A percentile compares a stretch with the other conserved stretches of the same genome.
Evolutionary conservation across 208 protist species (phyloP).

Genomic region (Leishmania tropica): DNA sequence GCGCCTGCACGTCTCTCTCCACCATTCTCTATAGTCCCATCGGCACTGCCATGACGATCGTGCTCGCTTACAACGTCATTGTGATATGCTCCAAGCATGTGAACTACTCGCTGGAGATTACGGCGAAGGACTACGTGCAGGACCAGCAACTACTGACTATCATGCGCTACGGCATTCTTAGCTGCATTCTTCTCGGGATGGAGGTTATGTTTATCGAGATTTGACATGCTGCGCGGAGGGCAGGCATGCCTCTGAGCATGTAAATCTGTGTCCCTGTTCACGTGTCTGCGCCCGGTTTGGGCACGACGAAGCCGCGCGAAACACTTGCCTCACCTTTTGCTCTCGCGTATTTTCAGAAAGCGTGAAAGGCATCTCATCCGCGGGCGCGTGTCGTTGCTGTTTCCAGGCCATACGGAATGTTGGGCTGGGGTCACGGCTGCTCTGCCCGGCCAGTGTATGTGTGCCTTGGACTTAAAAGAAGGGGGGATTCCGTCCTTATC

Average conservation of each 20-base stretch:
- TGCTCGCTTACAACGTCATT: slow-evolving; percentile 89
- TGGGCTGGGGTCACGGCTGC: neutral
- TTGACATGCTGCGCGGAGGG: slow-evolving; percentile 21
- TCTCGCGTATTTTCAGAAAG: neutral
- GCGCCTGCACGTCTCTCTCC: slow-evolving; percentile 59
- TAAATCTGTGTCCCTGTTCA: neutral
- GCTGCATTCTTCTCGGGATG: slow-evolving; percentile 82
- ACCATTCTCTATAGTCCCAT: slow-evolving; percentile 81
- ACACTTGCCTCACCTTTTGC: neutral
- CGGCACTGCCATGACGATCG: slow-evolving; percentile 68
- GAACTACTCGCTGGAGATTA: slow-evolving; percentile 86
- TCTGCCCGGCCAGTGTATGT: neutral
- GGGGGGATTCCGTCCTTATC: neutral
- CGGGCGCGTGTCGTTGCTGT: neutral
- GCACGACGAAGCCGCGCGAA: neutral
- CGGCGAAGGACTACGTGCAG: slow-evolving; percentile 91
- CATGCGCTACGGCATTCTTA: slow-evolving; percentile 85
- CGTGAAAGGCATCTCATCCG: neutral
- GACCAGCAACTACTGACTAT: slow-evolving; percentile 85
- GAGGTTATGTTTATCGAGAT: slow-evolving; percentile 88
- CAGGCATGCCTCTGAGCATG: neutral
- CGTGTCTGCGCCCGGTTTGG: neutral
- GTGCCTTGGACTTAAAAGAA: neutral
- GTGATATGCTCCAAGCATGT: slow-evolving; percentile 85
- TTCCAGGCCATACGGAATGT: neutral